Conservation (phyloP, 305 asterid species). For the Ruellia speciosa region DNA sequence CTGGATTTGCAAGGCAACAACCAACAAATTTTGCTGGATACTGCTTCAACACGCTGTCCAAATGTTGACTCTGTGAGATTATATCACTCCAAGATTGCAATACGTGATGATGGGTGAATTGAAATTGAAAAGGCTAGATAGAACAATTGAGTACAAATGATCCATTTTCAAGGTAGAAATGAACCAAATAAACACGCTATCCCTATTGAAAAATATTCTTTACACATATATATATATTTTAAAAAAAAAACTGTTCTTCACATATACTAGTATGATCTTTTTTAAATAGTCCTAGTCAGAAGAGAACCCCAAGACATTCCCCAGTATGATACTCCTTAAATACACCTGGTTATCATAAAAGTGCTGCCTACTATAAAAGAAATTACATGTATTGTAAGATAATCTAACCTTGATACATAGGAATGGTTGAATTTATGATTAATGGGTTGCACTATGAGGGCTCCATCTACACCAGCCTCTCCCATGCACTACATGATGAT, state of each 20-base stretch:
- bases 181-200: background rate
- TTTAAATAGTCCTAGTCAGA: no score
- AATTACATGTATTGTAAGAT: background rate
- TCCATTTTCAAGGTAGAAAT: slow-evolving; percentile 7
- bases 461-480: slow-evolving; percentile 81
- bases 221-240: no score
- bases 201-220: no score
- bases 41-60: slow-evolving; percentile 61
- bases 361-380: background rate
- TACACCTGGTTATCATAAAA: background rate
- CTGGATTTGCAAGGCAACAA: slow-evolving; percentile 94
- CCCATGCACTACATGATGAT: slow-evolving; percentile 49
- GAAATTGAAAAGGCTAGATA: background rate
- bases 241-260: background rate
- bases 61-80: slow-evolving; percentile 15
- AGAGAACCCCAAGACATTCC: no score
- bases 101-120: background rate
- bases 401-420: slow-evolving; percentile 69
- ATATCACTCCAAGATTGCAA: background rate
- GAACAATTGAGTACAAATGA: background rate
- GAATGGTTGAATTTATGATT: slow-evolving; percentile 89
- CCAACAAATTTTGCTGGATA: slow-evolving; percentile 75
- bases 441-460: slow-evolving; percentile 89
- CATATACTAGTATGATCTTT: background rate
- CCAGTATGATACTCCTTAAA: no score